Evolutionary conservation across 2,329 filamentous ascomycete species (phyloP).

Genomic region (Fusarium sp.): DNA sequence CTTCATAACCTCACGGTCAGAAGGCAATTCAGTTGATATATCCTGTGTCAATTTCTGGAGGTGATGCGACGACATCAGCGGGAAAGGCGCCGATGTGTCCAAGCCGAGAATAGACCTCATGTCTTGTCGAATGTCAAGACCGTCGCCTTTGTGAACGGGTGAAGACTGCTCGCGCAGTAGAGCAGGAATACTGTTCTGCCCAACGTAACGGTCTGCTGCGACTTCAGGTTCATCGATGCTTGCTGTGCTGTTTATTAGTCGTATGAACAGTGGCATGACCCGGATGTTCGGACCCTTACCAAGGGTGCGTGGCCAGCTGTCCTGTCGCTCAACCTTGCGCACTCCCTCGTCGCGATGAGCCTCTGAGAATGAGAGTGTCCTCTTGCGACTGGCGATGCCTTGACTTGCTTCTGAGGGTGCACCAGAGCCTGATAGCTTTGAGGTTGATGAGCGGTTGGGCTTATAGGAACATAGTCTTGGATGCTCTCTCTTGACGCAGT

Average conservation of each 20-base stretch:
- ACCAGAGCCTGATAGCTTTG: constrained; percentile 48
- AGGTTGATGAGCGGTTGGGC: constrained; percentile 61
- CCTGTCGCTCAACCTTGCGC: constrained; percentile 50
- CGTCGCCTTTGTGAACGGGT: constrained; percentile 60
- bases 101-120: constrained; percentile 73
- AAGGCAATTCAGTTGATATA: constrained; percentile 69
- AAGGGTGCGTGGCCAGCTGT: constrained; percentile 55
- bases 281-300: constrained; percentile 42
- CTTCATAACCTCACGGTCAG: constrained; percentile 74
- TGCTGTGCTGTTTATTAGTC: constrained; percentile 47
- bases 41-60: constrained; percentile 68
- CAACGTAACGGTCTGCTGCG: constrained; percentile 68
- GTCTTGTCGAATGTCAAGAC: constrained; percentile 68
- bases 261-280: constrained; percentile 16
- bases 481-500: constrained; percentile 73
- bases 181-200: constrained; percentile 75
- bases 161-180: constrained; percentile 69
- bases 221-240: constrained; percentile 63
- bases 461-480: constrained; percentile 73
- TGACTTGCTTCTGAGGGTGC: constrained; percentile 38
- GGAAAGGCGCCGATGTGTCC: constrained; percentile 73
- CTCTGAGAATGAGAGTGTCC: constrained; percentile 48
- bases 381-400: constrained; percentile 43
- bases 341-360: constrained; percentile 41
- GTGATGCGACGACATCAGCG: constrained; percentile 71